Evolutionary conservation across 345 rosid genomes (phyloP).

Genomic region (Erucastrum elatum): DNA sequence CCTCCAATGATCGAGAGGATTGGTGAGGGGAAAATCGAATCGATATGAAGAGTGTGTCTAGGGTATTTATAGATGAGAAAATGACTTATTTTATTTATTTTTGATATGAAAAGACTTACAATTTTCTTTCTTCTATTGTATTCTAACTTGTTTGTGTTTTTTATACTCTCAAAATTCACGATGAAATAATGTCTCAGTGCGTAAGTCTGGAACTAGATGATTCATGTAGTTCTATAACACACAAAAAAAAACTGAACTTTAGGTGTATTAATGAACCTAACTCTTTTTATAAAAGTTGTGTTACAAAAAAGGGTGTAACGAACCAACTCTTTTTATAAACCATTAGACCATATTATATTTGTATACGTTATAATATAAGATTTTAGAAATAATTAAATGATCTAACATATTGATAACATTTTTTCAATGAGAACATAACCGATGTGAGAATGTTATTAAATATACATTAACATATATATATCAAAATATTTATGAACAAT

Average conservation of each 20-base stretch:
- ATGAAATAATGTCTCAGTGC: background rate
- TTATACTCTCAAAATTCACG: background rate
- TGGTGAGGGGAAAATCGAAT: constrained; percentile 5
- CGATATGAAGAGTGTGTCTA: background rate
- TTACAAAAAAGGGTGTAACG: background rate
- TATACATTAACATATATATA: no score
- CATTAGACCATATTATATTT: background rate
- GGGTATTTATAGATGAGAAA: constrained; percentile 23
- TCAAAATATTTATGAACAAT: no score
- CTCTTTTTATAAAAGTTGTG: no score
- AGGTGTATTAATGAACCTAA: no score
- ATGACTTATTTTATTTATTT: background rate
- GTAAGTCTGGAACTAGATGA: background rate
- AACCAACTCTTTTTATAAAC: background rate
- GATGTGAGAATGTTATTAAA: no score
- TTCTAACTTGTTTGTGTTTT: background rate
- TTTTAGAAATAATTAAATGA: background rate
- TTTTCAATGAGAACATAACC: no score
- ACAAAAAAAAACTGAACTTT: background rate
- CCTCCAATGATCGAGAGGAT: background rate
- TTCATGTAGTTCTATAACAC: background rate
- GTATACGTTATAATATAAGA: background rate
- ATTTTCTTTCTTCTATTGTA: background rate
- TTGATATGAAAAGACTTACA: background rate
- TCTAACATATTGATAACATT: no score